Percentiles rank a stretch among this genome's conserved stretches.
These are phyloP conservation scores for Spiraea crenata DNA, from an alignment of 331 rosid species.

Conservation along the genomic window DNA sequence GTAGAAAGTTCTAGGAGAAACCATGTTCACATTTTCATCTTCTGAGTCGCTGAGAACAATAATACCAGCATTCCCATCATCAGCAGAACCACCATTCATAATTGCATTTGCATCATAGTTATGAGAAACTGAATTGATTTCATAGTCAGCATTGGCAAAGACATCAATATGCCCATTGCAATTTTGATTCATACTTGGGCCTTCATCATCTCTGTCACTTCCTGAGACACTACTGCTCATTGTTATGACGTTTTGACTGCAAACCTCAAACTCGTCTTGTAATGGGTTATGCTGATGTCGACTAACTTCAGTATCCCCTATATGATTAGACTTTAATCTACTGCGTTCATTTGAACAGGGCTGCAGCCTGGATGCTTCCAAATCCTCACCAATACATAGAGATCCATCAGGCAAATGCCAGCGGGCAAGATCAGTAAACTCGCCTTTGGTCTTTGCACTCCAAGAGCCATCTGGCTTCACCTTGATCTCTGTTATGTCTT, in stretches of 20 bases:
- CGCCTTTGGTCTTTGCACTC: constrained; percentile 23
- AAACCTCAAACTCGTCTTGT: constrained; percentile 4
- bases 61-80: constrained; percentile 5
- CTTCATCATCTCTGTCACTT: constrained; percentile 12
- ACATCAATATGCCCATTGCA: constrained; percentile 8
- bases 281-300: constrained; percentile 1
- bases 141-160: not conserved
- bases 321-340: not conserved
- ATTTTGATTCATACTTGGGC: constrained; percentile 1
- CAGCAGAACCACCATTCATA: constrained; percentile 11
- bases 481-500: constrained; percentile 25
- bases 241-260: constrained; percentile 14
- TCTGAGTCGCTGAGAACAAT: constrained; percentile 27
- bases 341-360: not conserved
- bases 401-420: constrained; percentile 29
- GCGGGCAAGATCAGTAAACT: constrained; percentile 19
- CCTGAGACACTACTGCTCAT: constrained; percentile 25
- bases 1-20: constrained; percentile 7
- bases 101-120: constrained; percentile 1
- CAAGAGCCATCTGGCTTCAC: constrained; percentile 31
- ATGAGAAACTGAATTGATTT: constrained; percentile 16
- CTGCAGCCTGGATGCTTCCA: constrained; percentile 11
- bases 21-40: constrained; percentile 20
- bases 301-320: constrained; percentile 7
- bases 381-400: constrained; percentile 10